Percentiles rank a stretch among this genome's conserved stretches.
phyloP scores from a whole-genome alignment of 169 alveolate species.

The Prorocentrum cordatum region DNA sequence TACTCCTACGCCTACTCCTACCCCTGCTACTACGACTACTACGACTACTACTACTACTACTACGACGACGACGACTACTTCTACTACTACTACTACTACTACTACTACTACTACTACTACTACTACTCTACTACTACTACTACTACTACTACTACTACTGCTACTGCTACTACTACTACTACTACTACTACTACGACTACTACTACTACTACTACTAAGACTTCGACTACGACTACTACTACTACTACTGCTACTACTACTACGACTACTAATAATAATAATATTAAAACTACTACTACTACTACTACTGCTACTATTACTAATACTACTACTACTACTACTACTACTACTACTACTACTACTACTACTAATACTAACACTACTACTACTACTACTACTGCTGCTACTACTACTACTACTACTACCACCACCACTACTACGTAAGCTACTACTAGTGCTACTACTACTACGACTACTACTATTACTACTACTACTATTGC shows the following conservation, averaged over 20 bases:
- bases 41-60: neutral
- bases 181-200: neutral
- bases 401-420: neutral
- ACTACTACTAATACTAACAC: neutral
- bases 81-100: neutral
- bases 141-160: neutral
- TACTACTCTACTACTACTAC: neutral
- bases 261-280: no score
- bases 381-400: neutral
- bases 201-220: neutral
- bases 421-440: neutral
- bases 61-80: neutral
- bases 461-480: no score
- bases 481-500: no score
- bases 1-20: neutral
- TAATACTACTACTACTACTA: neutral
- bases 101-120: neutral
- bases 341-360: neutral
- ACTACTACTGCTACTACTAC: neutral
- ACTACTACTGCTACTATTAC: neutral
- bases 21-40: neutral
- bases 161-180: neutral
- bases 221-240: neutral
- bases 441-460: neutral
- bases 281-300: neutral